Conservation (phyloP, 2,329 filamentous ascomycete species). For the Microdochium paspali region DNA sequence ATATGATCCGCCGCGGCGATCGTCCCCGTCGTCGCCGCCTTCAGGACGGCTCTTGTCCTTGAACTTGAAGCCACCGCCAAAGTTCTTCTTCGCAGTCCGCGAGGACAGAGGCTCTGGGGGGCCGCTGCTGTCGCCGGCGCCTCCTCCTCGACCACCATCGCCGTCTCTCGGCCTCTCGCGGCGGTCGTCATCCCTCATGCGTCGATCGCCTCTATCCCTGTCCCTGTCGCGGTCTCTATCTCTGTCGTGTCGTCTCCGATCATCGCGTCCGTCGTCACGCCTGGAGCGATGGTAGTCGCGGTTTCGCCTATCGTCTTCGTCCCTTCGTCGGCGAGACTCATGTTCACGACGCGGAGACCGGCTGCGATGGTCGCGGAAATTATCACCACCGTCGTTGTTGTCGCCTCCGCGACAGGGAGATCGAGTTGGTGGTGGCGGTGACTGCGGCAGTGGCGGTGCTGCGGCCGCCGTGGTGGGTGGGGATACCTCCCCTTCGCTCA, state of each 20-base stretch:
- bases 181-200: not conserved
- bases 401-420: not conserved
- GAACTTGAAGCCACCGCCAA: conserved; percentile 44
- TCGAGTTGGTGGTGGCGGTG: not conserved
- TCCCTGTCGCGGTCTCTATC: not conserved
- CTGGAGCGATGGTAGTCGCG: not conserved
- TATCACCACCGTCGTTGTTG: not conserved
- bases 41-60: conserved; percentile 44
- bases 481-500: not conserved
- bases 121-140: not conserved
- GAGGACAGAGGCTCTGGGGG: not conserved
- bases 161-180: not conserved
- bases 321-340: not conserved
- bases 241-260: not conserved
- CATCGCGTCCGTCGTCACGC: not conserved
- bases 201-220: no score
- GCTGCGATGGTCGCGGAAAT: not conserved
- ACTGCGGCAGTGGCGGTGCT: not conserved
- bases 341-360: not conserved
- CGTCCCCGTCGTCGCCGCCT: conserved; percentile 27
- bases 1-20: conserved; percentile 29
- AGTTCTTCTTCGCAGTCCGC: conserved; percentile 14
- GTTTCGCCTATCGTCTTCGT: not conserved
- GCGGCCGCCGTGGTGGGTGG: no score
- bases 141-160: not conserved